phyloP scores from a whole-genome alignment of 805 yeast species.

The Ogataea populi-albae region DNA sequence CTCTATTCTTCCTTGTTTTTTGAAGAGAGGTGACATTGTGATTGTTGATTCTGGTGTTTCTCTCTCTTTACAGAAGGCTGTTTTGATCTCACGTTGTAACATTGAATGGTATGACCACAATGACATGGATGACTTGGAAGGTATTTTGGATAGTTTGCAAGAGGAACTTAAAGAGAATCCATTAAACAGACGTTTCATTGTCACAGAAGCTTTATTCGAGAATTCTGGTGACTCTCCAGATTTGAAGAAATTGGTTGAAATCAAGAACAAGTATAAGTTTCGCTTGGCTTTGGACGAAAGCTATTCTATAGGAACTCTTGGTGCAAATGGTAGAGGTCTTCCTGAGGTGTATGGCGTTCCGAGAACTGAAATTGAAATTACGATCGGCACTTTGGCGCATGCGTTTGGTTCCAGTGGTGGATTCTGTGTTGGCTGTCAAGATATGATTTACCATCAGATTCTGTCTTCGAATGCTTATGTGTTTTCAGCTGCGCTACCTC shows the following conservation, averaged over 20 bases:
- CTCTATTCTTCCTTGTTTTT: constrained; percentile 87
- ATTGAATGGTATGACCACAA: constrained; percentile 84
- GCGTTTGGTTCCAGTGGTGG: constrained; percentile 89
- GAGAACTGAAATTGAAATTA: constrained; percentile 74
- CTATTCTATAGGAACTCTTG: constrained; percentile 81
- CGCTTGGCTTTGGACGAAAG: constrained; percentile 87
- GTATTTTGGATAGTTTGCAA: constrained; percentile 57
- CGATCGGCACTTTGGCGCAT: constrained; percentile 81
- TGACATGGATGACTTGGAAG: constrained; percentile 78
- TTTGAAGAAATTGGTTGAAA: constrained; percentile 61
- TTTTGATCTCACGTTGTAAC: constrained; percentile 80
- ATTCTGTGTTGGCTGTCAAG: constrained; percentile 80
- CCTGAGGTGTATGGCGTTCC: constrained; percentile 69
- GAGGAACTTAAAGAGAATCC: constrained; percentile 67
- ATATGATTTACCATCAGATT: constrained; percentile 89
- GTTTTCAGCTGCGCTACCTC: constrained; percentile 92
- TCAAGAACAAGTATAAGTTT: constrained; percentile 80
- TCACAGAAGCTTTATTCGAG: constrained; percentile 87
- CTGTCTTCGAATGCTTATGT: constrained; percentile 87
- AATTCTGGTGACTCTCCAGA: constrained; percentile 78
- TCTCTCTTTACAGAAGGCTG: constrained; percentile 82
- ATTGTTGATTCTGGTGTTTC: constrained; percentile 80
- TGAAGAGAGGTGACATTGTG: constrained; percentile 91
- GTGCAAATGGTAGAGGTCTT: constrained; percentile 81
- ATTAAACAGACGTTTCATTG: constrained; percentile 82